Percentiles rank a stretch among this genome's conserved stretches.
phyloP scores from a whole-genome alignment of 2,329 filamentous ascomycete genomes.

The Fusarium camptoceras region DNA sequence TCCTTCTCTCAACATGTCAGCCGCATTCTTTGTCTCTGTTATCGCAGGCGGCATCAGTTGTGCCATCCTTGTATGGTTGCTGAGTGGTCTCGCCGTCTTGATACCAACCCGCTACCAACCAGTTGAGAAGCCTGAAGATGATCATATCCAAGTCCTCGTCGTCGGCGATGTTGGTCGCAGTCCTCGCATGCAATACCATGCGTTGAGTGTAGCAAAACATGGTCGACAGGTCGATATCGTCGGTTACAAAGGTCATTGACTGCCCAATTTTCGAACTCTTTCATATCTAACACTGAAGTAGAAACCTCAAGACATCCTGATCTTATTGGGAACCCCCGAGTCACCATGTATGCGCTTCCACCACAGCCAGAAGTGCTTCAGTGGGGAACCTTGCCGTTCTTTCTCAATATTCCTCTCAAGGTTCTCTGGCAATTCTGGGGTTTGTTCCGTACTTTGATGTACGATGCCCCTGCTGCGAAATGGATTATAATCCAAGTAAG shows the following conservation, averaged over 20 bases:
- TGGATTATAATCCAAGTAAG: constrained; percentile 87
- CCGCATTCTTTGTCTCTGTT: constrained; percentile 51
- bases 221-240: constrained; percentile 85
- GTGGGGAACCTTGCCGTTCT: constrained; percentile 78
- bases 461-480: constrained; percentile 76
- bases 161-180: constrained; percentile 95
- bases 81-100: constrained; percentile 36
- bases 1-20: constrained; percentile 33
- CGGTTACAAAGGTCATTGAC: constrained; percentile 78
- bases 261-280: neutral
- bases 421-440: constrained; percentile 83
- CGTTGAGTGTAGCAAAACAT: constrained; percentile 87
- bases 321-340: constrained; percentile 73
- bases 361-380: constrained; percentile 75
- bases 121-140: constrained; percentile 51
- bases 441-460: constrained; percentile 78
- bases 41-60: constrained; percentile 52
- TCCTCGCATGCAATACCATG: constrained; percentile 98
- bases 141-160: constrained; percentile 82
- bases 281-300: constrained; percentile 43
- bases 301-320: constrained; percentile 87
- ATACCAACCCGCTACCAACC: constrained; percentile 54
- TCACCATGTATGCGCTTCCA: constrained; percentile 77
- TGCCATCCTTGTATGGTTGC: constrained; percentile 47
- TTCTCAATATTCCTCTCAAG: constrained; percentile 83